phyloP scores from a whole-genome alignment of 2,329 filamentous ascomycete species.

The Fusarium goolgardi region DNA sequence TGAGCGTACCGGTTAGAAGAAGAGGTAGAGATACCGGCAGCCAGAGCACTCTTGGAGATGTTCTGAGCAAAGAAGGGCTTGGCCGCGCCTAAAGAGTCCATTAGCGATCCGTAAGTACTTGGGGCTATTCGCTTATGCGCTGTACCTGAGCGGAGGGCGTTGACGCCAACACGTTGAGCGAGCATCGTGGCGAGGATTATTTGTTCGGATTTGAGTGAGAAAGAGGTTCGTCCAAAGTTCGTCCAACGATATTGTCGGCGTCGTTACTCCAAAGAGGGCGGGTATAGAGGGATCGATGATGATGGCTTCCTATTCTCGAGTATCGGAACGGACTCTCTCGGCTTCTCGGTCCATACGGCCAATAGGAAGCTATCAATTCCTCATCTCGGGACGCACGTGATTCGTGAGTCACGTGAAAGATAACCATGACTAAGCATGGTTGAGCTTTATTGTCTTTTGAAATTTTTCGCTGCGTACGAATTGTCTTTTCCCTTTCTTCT shows the following conservation, averaged over 20 bases:
- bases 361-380: constrained; percentile 55
- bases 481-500: constrained; percentile 51
- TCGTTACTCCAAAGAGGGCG: constrained; percentile 30
- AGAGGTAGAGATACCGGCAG: constrained; percentile 56
- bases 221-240: constrained; percentile 29
- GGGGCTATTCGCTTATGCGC: constrained; percentile 37
- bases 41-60: constrained; percentile 59
- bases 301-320: constrained; percentile 38
- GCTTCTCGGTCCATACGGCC: constrained; percentile 59
- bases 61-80: constrained; percentile 62
- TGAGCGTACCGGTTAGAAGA: constrained; percentile 59
- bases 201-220: constrained; percentile 12
- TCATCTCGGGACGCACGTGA: constrained; percentile 52
- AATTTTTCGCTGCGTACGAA: background rate
- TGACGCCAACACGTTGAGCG: constrained; percentile 67
- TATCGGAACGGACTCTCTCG: constrained; percentile 49
- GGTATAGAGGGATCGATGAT: constrained; percentile 34
- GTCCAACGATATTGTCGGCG: constrained; percentile 39
- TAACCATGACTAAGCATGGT: constrained; percentile 9
- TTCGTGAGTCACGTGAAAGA: background rate
- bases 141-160: constrained; percentile 69
- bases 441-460: constrained; percentile 4
- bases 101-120: constrained; percentile 8
- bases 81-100: constrained; percentile 51
- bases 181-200: constrained; percentile 58